Evolutionary conservation across 2,329 filamentous ascomycete genomes (phyloP).

Genomic region (Aspergillus sp.): DNA sequence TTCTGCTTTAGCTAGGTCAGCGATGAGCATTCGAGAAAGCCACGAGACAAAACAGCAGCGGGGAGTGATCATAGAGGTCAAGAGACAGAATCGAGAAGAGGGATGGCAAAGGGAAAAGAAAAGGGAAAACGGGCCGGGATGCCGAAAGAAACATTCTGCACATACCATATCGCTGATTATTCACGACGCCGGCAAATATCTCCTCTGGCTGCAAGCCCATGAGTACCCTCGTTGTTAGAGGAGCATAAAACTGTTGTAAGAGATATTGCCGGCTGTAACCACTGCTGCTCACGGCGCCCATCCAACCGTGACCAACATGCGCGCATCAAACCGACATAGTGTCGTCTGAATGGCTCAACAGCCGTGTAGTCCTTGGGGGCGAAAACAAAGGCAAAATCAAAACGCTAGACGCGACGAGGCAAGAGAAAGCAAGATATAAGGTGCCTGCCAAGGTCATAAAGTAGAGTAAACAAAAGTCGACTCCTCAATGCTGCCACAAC

Average conservation of each 20-base stretch:
- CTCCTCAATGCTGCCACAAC: not conserved
- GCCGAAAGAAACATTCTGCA: not conserved
- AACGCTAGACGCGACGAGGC: conserved; percentile 1
- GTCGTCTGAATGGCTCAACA: not conserved
- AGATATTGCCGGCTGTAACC: conserved; percentile 28
- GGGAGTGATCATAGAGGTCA: not conserved
- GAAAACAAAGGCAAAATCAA: not conserved
- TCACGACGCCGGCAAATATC: conserved; percentile 31
- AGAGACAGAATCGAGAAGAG: not conserved
- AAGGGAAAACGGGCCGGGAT: not conserved
- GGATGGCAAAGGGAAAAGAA: not conserved
- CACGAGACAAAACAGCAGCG: not conserved
- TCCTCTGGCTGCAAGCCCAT: conserved; percentile 8
- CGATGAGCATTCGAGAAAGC: not conserved
- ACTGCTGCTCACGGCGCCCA: conserved; percentile 1
- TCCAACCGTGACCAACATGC: not conserved
- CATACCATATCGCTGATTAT: conserved; percentile 31
- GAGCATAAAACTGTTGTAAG: conserved; percentile 5
- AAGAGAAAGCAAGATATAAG: not conserved
- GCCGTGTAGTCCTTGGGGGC: not conserved
- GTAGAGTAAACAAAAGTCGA: not conserved
- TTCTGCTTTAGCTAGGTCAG: not conserved
- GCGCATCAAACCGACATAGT: not conserved
- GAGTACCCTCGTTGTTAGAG: not conserved
- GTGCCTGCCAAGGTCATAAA: conserved; percentile 7